Evolutionary conservation across 768 basidiomycete genomes (phyloP).

Genomic region (Cantharellus anzutake): DNA sequence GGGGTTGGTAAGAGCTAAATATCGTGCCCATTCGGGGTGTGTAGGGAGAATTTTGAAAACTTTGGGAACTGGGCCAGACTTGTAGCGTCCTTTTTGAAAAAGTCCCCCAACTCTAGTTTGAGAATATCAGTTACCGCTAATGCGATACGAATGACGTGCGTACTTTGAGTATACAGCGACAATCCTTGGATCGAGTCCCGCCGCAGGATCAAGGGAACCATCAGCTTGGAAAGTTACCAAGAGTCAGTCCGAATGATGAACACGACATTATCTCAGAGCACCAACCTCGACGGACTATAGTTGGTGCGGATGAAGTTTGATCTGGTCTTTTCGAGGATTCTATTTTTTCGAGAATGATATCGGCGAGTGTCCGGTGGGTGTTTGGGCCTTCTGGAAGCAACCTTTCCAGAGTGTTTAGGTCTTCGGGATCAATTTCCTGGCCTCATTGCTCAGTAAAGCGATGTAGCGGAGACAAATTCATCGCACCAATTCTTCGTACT

Average conservation of each 20-base stretch:
- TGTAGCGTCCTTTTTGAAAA: constrained; percentile 51
- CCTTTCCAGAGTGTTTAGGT: constrained; percentile 70
- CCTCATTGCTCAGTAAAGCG: neutral
- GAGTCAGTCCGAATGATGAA: neutral
- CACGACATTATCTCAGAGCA: neutral
- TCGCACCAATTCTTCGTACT: constrained; percentile 7
- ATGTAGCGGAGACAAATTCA: neutral
- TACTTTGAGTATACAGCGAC: constrained; percentile 7
- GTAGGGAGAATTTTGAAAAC: constrained; percentile 96
- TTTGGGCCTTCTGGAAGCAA: constrained; percentile 56
- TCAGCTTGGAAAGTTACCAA: neutral
- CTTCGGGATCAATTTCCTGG: constrained; percentile 69
- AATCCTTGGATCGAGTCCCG: constrained; percentile 8
- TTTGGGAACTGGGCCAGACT: constrained; percentile 87
- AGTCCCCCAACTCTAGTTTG: constrained; percentile 57
- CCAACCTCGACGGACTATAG: too few relatives aligned
- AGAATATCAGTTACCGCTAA: neutral
- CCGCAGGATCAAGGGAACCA: constrained; percentile 5
- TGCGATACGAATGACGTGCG: neutral
- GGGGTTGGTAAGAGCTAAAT: constrained; percentile 81
- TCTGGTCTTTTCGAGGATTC: constrained; percentile 35
- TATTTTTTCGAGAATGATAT: constrained; percentile 91
- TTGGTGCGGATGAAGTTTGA: too few relatives aligned
- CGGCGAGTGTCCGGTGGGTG: constrained; percentile 76
- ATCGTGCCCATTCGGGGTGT: constrained; percentile 86